phyloP scores from a whole-genome alignment of 768 basidiomycete genomes.

The Hygrocybe coccinea region DNA sequence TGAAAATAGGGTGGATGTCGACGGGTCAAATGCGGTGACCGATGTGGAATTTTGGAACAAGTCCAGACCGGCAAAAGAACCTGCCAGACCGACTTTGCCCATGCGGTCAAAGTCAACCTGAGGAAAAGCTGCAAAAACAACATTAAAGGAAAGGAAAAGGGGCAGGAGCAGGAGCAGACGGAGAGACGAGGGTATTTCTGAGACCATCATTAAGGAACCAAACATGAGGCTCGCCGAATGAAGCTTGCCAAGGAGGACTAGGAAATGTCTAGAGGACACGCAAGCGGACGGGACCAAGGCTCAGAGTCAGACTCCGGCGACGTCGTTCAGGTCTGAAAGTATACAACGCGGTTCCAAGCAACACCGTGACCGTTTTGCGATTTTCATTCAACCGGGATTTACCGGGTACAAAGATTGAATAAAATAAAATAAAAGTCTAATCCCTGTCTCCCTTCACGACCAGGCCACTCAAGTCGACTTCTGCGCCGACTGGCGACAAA shows the following conservation, averaged over 20 bases:
- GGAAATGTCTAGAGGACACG: too few relatives aligned
- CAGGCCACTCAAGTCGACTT: conserved; percentile 8
- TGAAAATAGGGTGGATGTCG: conserved; percentile 65
- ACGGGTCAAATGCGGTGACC: conserved; percentile 56
- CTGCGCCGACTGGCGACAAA: conserved; percentile 45
- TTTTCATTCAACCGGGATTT: not conserved
- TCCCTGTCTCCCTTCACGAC: conserved; percentile 32
- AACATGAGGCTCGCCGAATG: too few relatives aligned
- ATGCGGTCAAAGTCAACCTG: conserved; percentile 73
- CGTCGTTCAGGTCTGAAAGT: too few relatives aligned
- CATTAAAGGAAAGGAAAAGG: conserved; percentile 27
- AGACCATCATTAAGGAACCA: too few relatives aligned
- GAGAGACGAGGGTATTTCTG: too few relatives aligned
- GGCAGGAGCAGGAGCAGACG: conserved; percentile 11
- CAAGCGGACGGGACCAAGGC: too few relatives aligned
- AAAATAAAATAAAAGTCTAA: not conserved
- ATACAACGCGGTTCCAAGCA: too few relatives aligned
- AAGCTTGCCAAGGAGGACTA: too few relatives aligned
- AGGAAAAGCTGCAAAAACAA: conserved; percentile 42
- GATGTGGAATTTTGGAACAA: conserved; percentile 55
- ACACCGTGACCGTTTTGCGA: not conserved
- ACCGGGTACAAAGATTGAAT: not conserved
- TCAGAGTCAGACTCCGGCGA: too few relatives aligned
- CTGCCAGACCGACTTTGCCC: conserved; percentile 86
- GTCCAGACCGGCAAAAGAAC: conserved; percentile 84